Base-by-base conservation (phyloP, 495 filamentous ascomycete genomes). In the Neurospora pannonica region DNA sequence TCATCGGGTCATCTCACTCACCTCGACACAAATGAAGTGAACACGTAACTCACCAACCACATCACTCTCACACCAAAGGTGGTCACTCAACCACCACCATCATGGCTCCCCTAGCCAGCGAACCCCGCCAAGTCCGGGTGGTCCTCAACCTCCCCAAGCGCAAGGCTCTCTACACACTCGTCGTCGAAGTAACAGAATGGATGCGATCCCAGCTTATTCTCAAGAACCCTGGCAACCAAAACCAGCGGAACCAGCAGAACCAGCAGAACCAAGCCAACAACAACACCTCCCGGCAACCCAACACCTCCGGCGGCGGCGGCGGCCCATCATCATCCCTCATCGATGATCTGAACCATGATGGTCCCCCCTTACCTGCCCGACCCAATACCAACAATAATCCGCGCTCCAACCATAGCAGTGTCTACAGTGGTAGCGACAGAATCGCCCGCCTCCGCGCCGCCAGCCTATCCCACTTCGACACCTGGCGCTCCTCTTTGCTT, bases 81-180 rank as follows among this genome's bases (percentile, higher is more conserved):
- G 21, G 21, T 31, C 24, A 72, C 37, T 34, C 19, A 7, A 39
- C 46, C 4, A 17, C 24, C 24, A 54, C 39, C 28, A 71, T 28
- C 38, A 86, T 86, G 85, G 84, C 85, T 67, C 85, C 84, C 43
- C 81, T 84, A 34, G 83, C 80, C 38, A 82, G 39, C 38, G 85
- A 86, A 42, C 85, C 85, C 19, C 80, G 84, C 70, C 83, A 84
- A 39, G 70, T 86, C 36, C 82, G 84, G n/a, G 75, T 85, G 9
- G 80, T 83, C 10, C 76, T 87, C n/a, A 83, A 85, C 70, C 80
- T 78, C 70, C 79, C 82, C 34, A 80, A 79, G 38, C 84, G 85
- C 75, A 82, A 80, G 72, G 83, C 79, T 4, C 80, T 85, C 24
- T 84, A 84, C 74, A 76, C 71, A 21, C 82, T 86, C 31, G 74